Percentiles rank a stretch among this genome's conserved stretches.
phyloP scores from a whole-genome alignment of 257 asterid species.

The Galeopsis tetrahit region DNA sequence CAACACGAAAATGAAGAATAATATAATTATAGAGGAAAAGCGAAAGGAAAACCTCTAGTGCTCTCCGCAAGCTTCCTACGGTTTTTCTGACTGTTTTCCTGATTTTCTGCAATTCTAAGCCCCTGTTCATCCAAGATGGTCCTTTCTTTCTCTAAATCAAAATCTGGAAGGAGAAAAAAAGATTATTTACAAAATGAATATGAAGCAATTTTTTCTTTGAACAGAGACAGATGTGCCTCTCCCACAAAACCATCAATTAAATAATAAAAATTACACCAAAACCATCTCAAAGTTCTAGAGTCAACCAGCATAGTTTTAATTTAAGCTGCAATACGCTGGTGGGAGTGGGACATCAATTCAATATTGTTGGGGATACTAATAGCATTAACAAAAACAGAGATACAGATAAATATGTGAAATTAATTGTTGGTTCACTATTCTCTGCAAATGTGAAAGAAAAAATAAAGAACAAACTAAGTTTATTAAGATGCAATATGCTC shows the following conservation, averaged over 20 bases:
- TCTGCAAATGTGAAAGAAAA: conserved; percentile 8
- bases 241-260: conserved; percentile 10
- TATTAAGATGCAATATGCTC: conserved; percentile 3
- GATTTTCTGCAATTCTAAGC: conserved; percentile 94
- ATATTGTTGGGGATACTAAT: neutral
- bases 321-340: conserved; percentile 4
- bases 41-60: conserved; percentile 76
- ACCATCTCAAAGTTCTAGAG: conserved; percentile 7
- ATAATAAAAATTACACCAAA: neutral
- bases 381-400: neutral
- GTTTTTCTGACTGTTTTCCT: conserved; percentile 97
- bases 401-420: conserved; percentile 9
- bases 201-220: conserved; percentile 1
- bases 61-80: conserved; percentile 99
- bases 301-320: conserved; percentile 8
- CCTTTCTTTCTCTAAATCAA: conserved; percentile 95
- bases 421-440: neutral
- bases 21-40: conserved; percentile 23
- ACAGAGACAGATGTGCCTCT: neutral
- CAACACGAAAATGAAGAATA: conserved; percentile 14
- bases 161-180: conserved; percentile 54
- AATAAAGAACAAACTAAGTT: neutral
- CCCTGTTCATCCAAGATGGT: conserved; percentile 92
- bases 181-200: conserved; percentile 14
- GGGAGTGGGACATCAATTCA: neutral